A percentile compares a stretch with the other conserved stretches of the same genome.
phyloP scores from a whole-genome alignment of 2,329 filamentous ascomycete species.

The Stachybotrys chlorohalonatus region DNA sequence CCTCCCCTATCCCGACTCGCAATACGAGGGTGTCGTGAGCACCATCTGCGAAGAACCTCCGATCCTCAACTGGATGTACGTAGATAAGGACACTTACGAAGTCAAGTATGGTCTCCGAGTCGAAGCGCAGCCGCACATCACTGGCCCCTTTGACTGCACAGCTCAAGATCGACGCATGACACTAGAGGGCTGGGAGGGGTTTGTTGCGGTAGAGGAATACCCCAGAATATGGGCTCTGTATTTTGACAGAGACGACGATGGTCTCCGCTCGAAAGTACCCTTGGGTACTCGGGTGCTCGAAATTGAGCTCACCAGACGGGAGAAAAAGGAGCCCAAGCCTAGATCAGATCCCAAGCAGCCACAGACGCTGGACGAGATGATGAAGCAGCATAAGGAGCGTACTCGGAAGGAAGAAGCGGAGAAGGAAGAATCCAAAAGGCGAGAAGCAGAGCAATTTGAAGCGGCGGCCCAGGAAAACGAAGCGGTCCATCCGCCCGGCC shows the following conservation, averaged over 20 bases:
- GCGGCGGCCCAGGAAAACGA: background rate
- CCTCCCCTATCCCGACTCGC: slow-evolving; percentile 45
- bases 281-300: slow-evolving; percentile 42
- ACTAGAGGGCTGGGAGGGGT: slow-evolving; percentile 39
- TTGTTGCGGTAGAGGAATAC: slow-evolving; percentile 34
- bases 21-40: slow-evolving; percentile 35
- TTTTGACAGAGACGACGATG: slow-evolving; percentile 37
- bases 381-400: slow-evolving; percentile 17
- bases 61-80: slow-evolving; percentile 41
- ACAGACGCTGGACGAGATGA: slow-evolving; percentile 17
- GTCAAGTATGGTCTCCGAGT: slow-evolving; percentile 35
- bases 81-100: slow-evolving; percentile 34
- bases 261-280: slow-evolving; percentile 32
- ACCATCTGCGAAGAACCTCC: slow-evolving; percentile 40
- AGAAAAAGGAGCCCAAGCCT: slow-evolving; percentile 26
- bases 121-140: slow-evolving; percentile 31
- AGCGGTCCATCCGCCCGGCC: background rate
- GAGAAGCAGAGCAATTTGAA: background rate
- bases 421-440: slow-evolving; percentile 7
- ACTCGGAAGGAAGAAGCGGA: slow-evolving; percentile 11
- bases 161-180: slow-evolving; percentile 41
- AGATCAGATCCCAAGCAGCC: slow-evolving; percentile 8
- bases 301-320: slow-evolving; percentile 42
- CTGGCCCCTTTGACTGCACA: slow-evolving; percentile 42
- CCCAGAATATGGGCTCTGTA: slow-evolving; percentile 35